Evolutionary conservation across 371 early-diverging fungal species (phyloP).

Genomic region (Racocetra persica): DNA sequence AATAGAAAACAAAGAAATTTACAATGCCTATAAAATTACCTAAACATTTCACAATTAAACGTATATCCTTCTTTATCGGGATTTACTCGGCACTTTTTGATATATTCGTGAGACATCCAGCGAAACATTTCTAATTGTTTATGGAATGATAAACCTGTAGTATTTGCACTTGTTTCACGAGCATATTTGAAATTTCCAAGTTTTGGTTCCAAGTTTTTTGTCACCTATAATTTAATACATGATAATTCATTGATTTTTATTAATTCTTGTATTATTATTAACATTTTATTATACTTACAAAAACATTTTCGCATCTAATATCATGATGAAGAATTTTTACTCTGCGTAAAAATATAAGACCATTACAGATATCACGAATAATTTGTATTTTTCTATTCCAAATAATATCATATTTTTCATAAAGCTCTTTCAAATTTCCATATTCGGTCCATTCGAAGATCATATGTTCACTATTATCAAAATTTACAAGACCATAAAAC

Average conservation of each 20-base stretch:
- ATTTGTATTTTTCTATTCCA: slow-evolving; percentile 22
- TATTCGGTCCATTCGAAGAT: slow-evolving; percentile 28
- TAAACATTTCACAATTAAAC: not conserved
- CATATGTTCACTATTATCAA: not conserved
- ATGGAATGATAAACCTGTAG: not conserved
- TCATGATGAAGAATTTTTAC: slow-evolving; percentile 15
- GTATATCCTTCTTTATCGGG: too few species aligned
- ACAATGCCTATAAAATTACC: not conserved
- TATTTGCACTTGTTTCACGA: not conserved
- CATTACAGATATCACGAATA: slow-evolving; percentile 13
- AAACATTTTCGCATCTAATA: slow-evolving; percentile 10
- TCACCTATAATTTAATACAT: not conserved
- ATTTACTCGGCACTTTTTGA: too few species aligned
- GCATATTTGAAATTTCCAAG: slow-evolving; percentile 8
- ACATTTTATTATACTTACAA: not conserved
- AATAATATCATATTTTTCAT: slow-evolving; percentile 13
- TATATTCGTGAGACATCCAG: too few species aligned
- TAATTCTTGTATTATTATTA: too few species aligned
- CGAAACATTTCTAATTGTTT: too few species aligned
- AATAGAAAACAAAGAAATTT: not conserved
- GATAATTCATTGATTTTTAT: too few species aligned
- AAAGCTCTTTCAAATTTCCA: slow-evolving; percentile 10
- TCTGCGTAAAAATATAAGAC: not conserved
- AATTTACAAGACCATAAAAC: not conserved
- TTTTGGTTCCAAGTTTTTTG: not conserved